Percentiles rank a stretch among this genome's conserved stretches.
phyloP scores from a whole-genome alignment of 2,329 filamentous ascomycete genomes.

The Sarocladium oryzae region DNA sequence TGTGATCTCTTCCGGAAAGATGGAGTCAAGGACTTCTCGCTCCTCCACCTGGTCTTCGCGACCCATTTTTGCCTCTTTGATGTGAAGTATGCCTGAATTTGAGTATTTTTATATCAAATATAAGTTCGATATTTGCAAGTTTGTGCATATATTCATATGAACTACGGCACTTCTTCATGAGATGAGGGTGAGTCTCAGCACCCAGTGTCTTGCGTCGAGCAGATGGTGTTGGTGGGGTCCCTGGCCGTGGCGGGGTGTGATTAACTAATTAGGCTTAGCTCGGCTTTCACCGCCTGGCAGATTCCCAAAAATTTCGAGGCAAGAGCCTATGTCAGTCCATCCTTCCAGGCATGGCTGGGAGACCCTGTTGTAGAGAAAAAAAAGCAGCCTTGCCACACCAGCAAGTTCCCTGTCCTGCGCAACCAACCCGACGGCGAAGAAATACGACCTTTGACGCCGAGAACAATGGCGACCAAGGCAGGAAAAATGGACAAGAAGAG shows the following conservation, averaged over 20 bases:
- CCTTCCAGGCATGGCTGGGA: background rate
- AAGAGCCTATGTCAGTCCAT: no score
- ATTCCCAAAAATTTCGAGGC: constrained; percentile 16
- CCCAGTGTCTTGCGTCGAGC: constrained; percentile 5
- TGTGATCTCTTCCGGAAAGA: constrained; percentile 96
- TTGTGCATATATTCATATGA: no score
- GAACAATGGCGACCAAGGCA: constrained; percentile 43
- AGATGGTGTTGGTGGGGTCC: constrained; percentile 19
- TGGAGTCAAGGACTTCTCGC: constrained; percentile 94
- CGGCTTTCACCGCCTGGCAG: constrained; percentile 29
- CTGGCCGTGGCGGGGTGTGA: constrained; percentile 21
- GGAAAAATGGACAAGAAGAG: constrained; percentile 47
- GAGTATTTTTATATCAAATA: no score
- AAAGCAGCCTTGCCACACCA: no score
- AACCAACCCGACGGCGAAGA: background rate
- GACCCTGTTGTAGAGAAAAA: constrained; percentile 6
- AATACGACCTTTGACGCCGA: constrained; percentile 1
- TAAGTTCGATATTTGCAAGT: no score
- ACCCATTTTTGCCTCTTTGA: constrained; percentile 43
- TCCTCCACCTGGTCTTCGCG: constrained; percentile 91
- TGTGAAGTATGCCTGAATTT: no score
- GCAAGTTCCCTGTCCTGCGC: background rate
- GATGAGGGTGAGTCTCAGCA: constrained; percentile 1
- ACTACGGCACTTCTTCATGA: background rate
- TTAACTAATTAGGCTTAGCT: constrained; percentile 17